Base-by-base conservation (phyloP, 208 protist species). In the Blastocrithidia nonstop region DNA sequence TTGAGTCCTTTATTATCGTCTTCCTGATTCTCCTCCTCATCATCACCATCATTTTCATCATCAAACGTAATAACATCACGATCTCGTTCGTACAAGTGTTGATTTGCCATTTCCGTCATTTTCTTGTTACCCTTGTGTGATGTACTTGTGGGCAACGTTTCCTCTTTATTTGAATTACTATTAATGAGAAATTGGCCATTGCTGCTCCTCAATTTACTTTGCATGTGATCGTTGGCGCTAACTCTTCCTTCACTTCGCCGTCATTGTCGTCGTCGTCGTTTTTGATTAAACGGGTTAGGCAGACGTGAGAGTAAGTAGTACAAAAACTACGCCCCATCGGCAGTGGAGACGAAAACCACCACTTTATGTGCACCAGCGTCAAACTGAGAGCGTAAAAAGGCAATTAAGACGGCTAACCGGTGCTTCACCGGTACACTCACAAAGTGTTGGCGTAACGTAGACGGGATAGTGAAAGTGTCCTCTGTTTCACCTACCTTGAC, bases 311-410 rank as follows among this genome's bases (percentile, higher is more conserved):
- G 61, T 19, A 99, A 71, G 43, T 97, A 91, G 45, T 89, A 93
- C 50, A 98, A 83, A 66, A 95, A 99, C 67, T 97, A 96, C 2
- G 97, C 77, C n/a, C 72, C 79, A 41, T 95, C 95, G 39, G 94
- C 96, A 3, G 88, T 96, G n/a, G 87, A 96, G 21, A 97, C 78
- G 62, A 99, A 99, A 26, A 99, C 93, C 43, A 98, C 95, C 7
- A 97, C 72, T 50, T 94, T 86, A n/a, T 66, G 54, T 11, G 82
- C 79, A 25, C 97, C 93, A 16, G 96, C 96, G 47, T 96, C 88
- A 26, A 95, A 90, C 66, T 97, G 72, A 2, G 64, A 58, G 24
- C 72, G 67, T 23, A 82, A 39, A 56, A 82, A 82, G 66, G 50
- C 96, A 6, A 99, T 57, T 53, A 99, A 96, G 0, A 94, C 96